Conservation (phyloP, 139 green algal genomes). For the Micractinium conductrix region DNA sequence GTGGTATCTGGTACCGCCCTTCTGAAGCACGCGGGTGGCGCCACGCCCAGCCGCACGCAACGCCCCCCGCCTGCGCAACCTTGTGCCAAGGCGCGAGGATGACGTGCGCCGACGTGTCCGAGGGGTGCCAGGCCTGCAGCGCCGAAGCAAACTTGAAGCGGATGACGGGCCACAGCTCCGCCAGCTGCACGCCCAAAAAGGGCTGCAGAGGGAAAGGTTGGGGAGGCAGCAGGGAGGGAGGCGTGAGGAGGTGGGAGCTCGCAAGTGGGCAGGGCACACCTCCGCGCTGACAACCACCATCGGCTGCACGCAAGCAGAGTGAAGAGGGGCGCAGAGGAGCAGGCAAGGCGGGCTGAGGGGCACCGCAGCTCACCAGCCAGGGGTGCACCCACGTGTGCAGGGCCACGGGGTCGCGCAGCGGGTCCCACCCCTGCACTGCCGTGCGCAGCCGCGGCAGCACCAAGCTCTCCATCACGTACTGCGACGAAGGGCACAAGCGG, state of each 20-base stretch:
- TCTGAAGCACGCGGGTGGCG: too few relatives aligned
- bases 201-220: constrained; percentile 32
- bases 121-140: constrained; percentile 88
- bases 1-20: too few relatives aligned
- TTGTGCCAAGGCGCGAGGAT: constrained; percentile 89
- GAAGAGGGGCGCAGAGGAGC: too few relatives aligned
- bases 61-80: constrained; percentile 33
- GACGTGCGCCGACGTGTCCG: constrained; percentile 74
- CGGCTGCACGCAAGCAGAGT: too few relatives aligned
- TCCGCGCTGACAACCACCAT: too few relatives aligned
- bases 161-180: constrained; percentile 89
- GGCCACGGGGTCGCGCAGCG: constrained; percentile 79
- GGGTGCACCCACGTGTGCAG: constrained; percentile 97
- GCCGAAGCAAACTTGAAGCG: constrained; percentile 78
- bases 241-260: neutral
- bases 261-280: too few relatives aligned
- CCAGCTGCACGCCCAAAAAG: constrained; percentile 74
- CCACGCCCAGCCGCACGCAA: too few relatives aligned
- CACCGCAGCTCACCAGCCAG: constrained; percentile 75
- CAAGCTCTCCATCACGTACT: constrained; percentile 71
- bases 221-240: too few relatives aligned
- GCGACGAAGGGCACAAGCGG: constrained; percentile 24
- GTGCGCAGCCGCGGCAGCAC: constrained; percentile 86
- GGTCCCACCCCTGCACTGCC: constrained; percentile 90
- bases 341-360: too few relatives aligned